Evolutionary conservation across 2,329 filamentous ascomycete genomes (phyloP), one percentile per base, ranked within the genome.

Genomic region (Apiospora rasikravindrae): DNA sequence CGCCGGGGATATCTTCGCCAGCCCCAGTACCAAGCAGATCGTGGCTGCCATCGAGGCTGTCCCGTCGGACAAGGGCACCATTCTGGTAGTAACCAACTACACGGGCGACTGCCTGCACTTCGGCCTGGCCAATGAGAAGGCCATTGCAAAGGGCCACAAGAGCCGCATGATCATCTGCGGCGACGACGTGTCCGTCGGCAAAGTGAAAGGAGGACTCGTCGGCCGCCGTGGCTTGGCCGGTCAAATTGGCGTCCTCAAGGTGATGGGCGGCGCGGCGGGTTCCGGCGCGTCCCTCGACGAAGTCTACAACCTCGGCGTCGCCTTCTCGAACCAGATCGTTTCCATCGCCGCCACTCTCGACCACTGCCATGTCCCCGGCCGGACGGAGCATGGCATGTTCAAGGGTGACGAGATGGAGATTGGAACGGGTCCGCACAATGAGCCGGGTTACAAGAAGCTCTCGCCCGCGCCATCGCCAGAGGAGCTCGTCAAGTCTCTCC

Each of bases 381-480:
- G 87, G 51, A 78, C 82, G 1, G 83, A 88, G 72, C 85, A 87
- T 72, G 84, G 80, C n/a, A 84, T 81, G 22, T 83, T 91, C 2
- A 82, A 80, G 13, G 78, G 81, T 1, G 80, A 89, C 71, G 88
- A 89, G 71, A 79, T 91, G 47, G 90, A 91, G 78, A 83, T 92
- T n/a, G 90, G 91, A 3, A 91, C 90, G 29, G 90, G 91, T 0
- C 89, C 89, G 19, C 91, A 93, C 78, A 92, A 92, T 77, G 90
- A 93, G 79, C 90, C 90, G 0, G 90, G 87, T 0, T 87, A 89
- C 76, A 84, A 83, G 77, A 89, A 88, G 78, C 77, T 91, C 24
- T 87, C 86, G 0, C 90, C 88, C 0, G 83, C 80, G 0, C 88
- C 86, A 2, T 82, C 85, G 11, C 82, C 86, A 0, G 80, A 84